These are phyloP conservation scores for Phialophora tarda DNA, from an alignment of 2,329 filamentous ascomycete species.

Conservation along the genomic window DNA sequence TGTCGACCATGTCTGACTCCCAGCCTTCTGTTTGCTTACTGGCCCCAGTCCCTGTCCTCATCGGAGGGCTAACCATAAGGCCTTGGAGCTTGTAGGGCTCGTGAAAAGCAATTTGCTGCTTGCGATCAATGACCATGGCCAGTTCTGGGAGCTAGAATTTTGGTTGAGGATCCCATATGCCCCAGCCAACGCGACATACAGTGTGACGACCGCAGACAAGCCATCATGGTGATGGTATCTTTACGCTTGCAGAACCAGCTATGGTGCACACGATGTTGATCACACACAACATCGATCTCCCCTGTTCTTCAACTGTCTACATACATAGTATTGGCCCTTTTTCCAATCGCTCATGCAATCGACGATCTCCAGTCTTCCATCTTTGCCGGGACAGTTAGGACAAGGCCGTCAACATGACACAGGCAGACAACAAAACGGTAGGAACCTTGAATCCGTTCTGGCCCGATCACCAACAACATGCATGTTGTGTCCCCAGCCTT, in stretches of 20 bases:
- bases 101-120: background rate
- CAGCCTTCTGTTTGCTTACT: background rate
- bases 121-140: background rate
- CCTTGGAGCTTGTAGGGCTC: background rate
- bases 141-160: background rate
- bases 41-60: background rate
- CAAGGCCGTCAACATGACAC: background rate
- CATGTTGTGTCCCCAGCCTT: background rate
- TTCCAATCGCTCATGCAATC: background rate
- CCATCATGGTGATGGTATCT: background rate
- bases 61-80: background rate
- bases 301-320: background rate
- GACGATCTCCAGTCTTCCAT: background rate
- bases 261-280: background rate
- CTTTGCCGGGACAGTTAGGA: background rate
- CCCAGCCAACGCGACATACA: background rate
- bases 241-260: background rate
- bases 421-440: background rate
- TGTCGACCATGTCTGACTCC: background rate
- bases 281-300: background rate
- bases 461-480: background rate
- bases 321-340: constrained; percentile 1
- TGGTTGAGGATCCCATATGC: background rate
- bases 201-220: background rate
- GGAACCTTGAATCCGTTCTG: background rate